Evolutionary conservation across 2,329 filamentous ascomycete species (phyloP).

Genomic region (Trichoderma polysporum): DNA sequence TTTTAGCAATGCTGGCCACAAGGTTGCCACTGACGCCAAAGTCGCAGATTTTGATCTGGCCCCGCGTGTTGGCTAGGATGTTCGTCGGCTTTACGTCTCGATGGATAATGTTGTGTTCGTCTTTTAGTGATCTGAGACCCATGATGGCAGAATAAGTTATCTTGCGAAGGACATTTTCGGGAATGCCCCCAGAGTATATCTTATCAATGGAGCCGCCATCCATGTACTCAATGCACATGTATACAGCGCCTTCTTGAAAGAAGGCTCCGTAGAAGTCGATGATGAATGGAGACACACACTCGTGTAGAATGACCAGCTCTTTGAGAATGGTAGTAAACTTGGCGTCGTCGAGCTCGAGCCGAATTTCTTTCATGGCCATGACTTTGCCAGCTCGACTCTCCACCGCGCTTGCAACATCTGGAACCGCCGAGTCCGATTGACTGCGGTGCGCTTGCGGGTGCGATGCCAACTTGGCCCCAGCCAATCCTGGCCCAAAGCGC

Average conservation of each 20-base stretch:
- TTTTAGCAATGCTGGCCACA: constrained; percentile 96
- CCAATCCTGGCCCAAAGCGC: constrained; percentile 59
- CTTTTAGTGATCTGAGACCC: constrained; percentile 90
- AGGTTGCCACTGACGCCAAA: constrained; percentile 97
- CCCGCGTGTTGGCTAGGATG: constrained; percentile 84
- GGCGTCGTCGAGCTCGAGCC: constrained; percentile 90
- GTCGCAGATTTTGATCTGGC: constrained; percentile 97
- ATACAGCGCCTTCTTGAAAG: constrained; percentile 97
- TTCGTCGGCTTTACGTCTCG: constrained; percentile 99
- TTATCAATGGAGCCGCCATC: constrained; percentile 98
- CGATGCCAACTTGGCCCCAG: constrained; percentile 43
- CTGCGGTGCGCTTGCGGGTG: constrained; percentile 41
- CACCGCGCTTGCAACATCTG: constrained; percentile 32
- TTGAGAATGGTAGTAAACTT: constrained; percentile 98
- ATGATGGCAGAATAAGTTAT: constrained; percentile 87
- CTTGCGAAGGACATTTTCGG: constrained; percentile 83
- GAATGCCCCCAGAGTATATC: constrained; percentile 85
- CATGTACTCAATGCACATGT: constrained; percentile 99
- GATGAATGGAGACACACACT: constrained; percentile 92
- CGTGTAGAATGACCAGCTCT: constrained; percentile 93
- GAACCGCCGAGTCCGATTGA: constrained; percentile 37
- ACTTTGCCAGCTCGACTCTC: constrained; percentile 67
- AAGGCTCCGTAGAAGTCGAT: constrained; percentile 99
- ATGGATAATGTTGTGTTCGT: constrained; percentile 99
- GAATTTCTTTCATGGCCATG: constrained; percentile 99